Conservation (phyloP, 768 basidiomycete genomes). For the Phlebiopsis flavidoalba region DNA sequence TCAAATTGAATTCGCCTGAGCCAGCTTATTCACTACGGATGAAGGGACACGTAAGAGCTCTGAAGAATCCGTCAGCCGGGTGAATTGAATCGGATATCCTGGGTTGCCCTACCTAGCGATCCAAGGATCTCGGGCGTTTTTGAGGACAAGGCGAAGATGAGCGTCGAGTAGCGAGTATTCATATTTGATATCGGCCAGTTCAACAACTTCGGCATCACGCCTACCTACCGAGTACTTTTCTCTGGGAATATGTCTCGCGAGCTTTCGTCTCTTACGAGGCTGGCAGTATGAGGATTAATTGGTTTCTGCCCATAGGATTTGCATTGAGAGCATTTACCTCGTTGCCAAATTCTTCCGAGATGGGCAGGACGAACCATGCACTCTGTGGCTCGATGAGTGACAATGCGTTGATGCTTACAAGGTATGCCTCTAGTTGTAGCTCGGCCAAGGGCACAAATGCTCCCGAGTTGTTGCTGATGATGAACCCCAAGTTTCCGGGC, state of each 20-base stretch:
- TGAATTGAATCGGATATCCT: constrained; percentile 1
- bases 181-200: constrained; percentile 72
- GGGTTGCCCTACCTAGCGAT: constrained; percentile 52
- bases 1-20: constrained; percentile 77
- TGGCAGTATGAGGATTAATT: constrained; percentile 28
- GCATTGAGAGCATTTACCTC: constrained; percentile 31
- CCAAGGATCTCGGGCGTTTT: constrained; percentile 56
- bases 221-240: constrained; percentile 57
- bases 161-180: constrained; percentile 75
- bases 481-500: constrained; percentile 67
- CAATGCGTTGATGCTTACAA: constrained; percentile 85
- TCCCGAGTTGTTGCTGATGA: constrained; percentile 26
- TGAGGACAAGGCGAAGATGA: constrained; percentile 66
- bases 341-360: constrained; percentile 39
- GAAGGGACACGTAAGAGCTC: constrained; percentile 49
- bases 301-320: background rate
- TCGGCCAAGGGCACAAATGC: constrained; percentile 49
- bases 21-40: constrained; percentile 67
- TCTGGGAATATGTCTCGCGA: constrained; percentile 75
- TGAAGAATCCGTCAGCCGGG: constrained; percentile 28
- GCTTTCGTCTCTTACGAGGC: constrained; percentile 66
- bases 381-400: constrained; percentile 74
- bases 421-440: constrained; percentile 74
- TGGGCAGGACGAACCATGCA: constrained; percentile 77
- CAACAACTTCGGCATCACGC: constrained; percentile 72